Base-by-base conservation (phyloP, 768 basidiomycete species). In the Boletus subparvulus region DNA sequence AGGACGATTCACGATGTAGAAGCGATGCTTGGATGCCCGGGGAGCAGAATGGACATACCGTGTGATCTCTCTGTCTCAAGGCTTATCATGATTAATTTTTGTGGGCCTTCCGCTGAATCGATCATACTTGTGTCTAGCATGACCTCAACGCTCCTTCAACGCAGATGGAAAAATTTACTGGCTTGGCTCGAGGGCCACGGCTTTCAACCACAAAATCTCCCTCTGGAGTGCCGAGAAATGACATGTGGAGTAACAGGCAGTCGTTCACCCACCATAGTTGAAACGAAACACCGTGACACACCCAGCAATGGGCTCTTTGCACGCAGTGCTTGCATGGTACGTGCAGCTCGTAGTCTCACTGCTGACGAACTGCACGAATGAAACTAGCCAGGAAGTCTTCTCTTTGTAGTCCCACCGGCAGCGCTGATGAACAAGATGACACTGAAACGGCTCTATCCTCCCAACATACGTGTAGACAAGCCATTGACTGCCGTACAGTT, bases 361-460 rank as follows among this genome's bases (percentile, higher is more conserved):
- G 32, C 17, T 21, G 9, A 48, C 10, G 21, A 49, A 33, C 17
- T 6, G 42, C 36, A 55, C 21, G 19, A 43, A 44, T 53, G 32
- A 35, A 68, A 75, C 46, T 65, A 85, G 72, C 80, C 85, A 33
- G 80, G 79, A 13, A 77, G 80, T 0, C 75, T 75, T 0, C 72
- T 98, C 21, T 83, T 97, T 68, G 78, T 77, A 5, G 75, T 97
- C 10, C 95, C 95, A 3, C 76, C 82, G 3, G 73, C 72, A 13
- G 85, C 86, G 0, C 72, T 97, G 60, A 73, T 96, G 61, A 98
- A 95, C 71, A 73, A 78, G 39, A 74, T 77, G 45, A 94, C 94
- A 0, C 78, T 97, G 35, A 69, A 72, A 24, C 74, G 78, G 3
- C 74, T 83, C 41, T 89, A 93, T 71, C 81, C 86, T 35, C 45